phyloP scores from a whole-genome alignment of 106 monocot genomes.

The Acorus calamus region DNA sequence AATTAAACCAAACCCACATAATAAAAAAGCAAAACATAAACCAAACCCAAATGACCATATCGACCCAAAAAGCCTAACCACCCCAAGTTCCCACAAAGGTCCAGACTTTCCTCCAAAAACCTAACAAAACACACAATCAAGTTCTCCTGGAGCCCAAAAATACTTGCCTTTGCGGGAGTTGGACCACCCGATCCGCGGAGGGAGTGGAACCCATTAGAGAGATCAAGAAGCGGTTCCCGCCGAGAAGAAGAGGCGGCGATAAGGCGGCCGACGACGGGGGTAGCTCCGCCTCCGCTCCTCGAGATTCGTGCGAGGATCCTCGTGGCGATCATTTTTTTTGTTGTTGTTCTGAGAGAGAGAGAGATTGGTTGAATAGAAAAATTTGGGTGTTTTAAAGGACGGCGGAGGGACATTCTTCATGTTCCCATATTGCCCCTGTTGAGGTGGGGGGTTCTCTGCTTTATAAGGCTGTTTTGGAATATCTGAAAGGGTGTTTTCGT shows the following conservation, averaged over 20 bases:
- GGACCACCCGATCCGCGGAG: not conserved
- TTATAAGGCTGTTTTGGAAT: too few relatives aligned
- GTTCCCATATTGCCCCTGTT: too few relatives aligned
- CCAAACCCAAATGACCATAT: too few relatives aligned
- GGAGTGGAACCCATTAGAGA: slow-evolving; percentile 7
- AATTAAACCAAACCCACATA: too few relatives aligned
- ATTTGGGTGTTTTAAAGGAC: too few relatives aligned
- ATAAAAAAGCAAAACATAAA: too few relatives aligned
- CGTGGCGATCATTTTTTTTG: slow-evolving; percentile 1
- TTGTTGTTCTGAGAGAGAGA: too few relatives aligned
- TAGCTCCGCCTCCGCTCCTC: not conserved
- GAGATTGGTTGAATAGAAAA: too few relatives aligned
- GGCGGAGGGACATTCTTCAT: too few relatives aligned
- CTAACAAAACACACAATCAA: not conserved
- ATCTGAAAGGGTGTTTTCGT: too few relatives aligned
- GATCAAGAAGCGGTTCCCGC: not conserved
- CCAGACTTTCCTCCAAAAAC: not conserved
- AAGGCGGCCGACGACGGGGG: not conserved
- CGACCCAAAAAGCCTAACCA: not conserved
- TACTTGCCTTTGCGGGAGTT: not conserved
- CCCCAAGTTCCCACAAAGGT: not conserved
- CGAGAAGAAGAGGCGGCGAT: not conserved
- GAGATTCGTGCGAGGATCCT: slow-evolving; percentile 9
- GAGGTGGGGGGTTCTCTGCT: too few relatives aligned
- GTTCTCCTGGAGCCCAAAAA: not conserved